Evolutionary conservation across 2,329 filamentous ascomycete genomes (phyloP).

Genomic region (Exophiala alcalophila): DNA sequence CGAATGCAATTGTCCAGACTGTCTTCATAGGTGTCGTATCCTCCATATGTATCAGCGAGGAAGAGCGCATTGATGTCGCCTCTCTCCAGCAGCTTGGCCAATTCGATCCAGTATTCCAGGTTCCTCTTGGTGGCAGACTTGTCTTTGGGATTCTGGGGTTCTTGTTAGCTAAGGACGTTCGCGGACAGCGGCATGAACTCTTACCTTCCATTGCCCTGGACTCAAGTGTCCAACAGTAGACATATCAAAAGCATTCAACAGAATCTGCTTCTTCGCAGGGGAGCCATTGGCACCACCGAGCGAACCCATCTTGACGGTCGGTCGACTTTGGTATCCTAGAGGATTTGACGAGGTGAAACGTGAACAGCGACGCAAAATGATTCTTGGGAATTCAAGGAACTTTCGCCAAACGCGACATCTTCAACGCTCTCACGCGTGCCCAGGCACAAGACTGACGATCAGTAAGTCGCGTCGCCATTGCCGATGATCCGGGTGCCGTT

Average conservation of each 20-base stretch:
- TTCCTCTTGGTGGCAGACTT: slow-evolving; percentile 58
- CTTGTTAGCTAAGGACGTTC: too few relatives aligned
- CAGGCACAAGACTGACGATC: too few relatives aligned
- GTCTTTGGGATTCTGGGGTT: slow-evolving; percentile 56
- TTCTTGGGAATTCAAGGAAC: too few relatives aligned
- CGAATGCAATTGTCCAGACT: slow-evolving; percentile 61
- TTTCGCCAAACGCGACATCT: too few relatives aligned
- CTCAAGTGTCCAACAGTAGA: slow-evolving; percentile 62
- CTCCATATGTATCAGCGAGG: slow-evolving; percentile 58
- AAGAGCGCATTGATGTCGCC: slow-evolving; percentile 62
- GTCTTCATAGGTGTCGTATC: slow-evolving; percentile 37
- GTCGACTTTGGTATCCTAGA: too few relatives aligned
- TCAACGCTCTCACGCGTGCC: too few relatives aligned
- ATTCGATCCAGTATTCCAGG: slow-evolving; percentile 54
- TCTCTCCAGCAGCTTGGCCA: slow-evolving; percentile 55
- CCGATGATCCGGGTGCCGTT: too few relatives aligned
- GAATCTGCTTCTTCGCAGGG: slow-evolving; percentile 51
- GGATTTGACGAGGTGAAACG: too few relatives aligned
- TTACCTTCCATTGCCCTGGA: slow-evolving; percentile 65
- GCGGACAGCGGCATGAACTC: too few relatives aligned
- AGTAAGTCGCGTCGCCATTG: too few relatives aligned
- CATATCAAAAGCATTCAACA: slow-evolving; percentile 66
- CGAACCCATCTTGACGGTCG: slow-evolving; percentile 18
- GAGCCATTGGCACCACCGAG: slow-evolving; percentile 28
- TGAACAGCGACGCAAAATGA: too few relatives aligned